Evolutionary conservation across 106 monocot species (phyloP).

Genomic region (Dioscorea zingiberensis): DNA sequence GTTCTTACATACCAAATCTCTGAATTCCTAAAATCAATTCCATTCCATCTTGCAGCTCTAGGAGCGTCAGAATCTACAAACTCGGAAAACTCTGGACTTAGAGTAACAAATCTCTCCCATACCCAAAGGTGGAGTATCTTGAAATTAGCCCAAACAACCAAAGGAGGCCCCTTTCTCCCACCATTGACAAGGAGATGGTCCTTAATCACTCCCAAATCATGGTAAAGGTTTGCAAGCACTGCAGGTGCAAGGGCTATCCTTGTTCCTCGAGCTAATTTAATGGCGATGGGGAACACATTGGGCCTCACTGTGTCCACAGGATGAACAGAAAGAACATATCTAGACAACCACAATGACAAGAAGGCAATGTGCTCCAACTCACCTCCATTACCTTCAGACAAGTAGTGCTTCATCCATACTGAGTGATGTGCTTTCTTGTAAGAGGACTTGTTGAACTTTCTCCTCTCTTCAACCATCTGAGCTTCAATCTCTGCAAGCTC

Average conservation of each 20-base stretch:
- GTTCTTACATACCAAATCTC: slow-evolving; percentile 16
- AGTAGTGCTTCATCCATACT: slow-evolving; percentile 57
- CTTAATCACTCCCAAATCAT: slow-evolving; percentile 21
- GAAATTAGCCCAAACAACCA: slow-evolving; percentile 45
- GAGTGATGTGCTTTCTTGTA: slow-evolving; percentile 62
- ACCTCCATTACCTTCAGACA: slow-evolving; percentile 30
- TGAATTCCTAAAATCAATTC: slow-evolving; percentile 34
- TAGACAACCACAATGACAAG: slow-evolving; percentile 65
- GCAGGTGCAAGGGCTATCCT: slow-evolving; percentile 60
- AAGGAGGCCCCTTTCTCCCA: slow-evolving; percentile 19
- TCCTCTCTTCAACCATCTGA: slow-evolving; percentile 29
- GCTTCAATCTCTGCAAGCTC: slow-evolving; percentile 25
- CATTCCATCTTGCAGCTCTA: slow-evolving; percentile 52
- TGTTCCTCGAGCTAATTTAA: slow-evolving; percentile 41
- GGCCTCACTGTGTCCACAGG: slow-evolving; percentile 36
- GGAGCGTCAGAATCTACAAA: slow-evolving; percentile 28
- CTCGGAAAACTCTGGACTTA: slow-evolving; percentile 25
- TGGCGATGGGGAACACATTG: slow-evolving; percentile 43
- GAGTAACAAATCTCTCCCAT: slow-evolving; percentile 62
- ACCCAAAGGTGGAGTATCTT: slow-evolving; percentile 64
- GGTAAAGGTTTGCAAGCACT: slow-evolving; percentile 44
- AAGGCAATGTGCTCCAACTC: slow-evolving; percentile 60
- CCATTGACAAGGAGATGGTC: background rate
- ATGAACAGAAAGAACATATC: slow-evolving; percentile 46
- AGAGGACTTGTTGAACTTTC: slow-evolving; percentile 37